Conservation (phyloP, 768 basidiomycete species). For the Scleroderma bovista region DNA sequence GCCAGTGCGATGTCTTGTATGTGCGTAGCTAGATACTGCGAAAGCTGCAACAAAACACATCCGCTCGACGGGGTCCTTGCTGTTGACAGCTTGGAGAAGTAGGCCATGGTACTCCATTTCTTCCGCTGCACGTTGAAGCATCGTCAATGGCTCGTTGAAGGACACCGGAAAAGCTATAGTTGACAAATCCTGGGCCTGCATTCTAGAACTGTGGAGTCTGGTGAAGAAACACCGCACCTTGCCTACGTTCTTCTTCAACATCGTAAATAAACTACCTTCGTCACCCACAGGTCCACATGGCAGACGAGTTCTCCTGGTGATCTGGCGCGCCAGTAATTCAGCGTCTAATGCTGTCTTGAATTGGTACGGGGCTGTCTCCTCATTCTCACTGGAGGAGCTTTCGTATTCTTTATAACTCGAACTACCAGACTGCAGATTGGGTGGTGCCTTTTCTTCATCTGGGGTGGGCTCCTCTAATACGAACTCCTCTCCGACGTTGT, state of each 20-base stretch:
- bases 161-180: slow-evolving; percentile 82
- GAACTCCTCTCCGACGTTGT: slow-evolving; percentile 49
- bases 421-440: slow-evolving; percentile 36
- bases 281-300: slow-evolving; percentile 61
- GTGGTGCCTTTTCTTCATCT: slow-evolving; percentile 35
- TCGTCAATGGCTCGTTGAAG: slow-evolving; percentile 84
- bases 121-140: slow-evolving; percentile 78
- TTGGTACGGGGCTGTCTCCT: slow-evolving; percentile 16
- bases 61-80: slow-evolving; percentile 56
- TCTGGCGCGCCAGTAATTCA: slow-evolving; percentile 15
- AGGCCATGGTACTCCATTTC: slow-evolving; percentile 76
- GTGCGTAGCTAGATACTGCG: slow-evolving; percentile 79
- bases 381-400: slow-evolving; percentile 45
- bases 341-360: slow-evolving; percentile 4
- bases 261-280: slow-evolving; percentile 76
- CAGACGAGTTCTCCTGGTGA: slow-evolving; percentile 49
- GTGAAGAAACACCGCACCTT: slow-evolving; percentile 45
- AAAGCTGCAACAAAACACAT: slow-evolving; percentile 80
- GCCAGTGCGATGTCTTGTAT: slow-evolving; percentile 72
- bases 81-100: slow-evolving; percentile 56
- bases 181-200: slow-evolving; percentile 58
- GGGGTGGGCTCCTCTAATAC: slow-evolving; percentile 44
- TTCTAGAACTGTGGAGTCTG: background rate
- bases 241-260: slow-evolving; percentile 85
- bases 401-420: slow-evolving; percentile 37